Evolutionary conservation across 495 filamentous ascomycete species (phyloP).

Genomic region (Penicillium roqueforti): DNA sequence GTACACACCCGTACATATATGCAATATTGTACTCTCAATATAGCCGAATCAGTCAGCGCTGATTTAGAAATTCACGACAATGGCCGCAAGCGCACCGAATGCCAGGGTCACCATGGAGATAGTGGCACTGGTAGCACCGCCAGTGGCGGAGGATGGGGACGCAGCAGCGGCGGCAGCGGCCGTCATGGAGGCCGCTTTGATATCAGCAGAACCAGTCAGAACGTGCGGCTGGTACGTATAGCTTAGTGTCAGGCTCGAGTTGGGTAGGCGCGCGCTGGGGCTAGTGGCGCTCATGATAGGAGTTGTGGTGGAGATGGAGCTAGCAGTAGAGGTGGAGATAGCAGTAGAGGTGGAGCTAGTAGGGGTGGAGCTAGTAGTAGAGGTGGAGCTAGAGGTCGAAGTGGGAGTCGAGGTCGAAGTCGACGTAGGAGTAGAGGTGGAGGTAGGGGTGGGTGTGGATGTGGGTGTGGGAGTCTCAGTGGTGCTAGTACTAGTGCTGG

Average conservation of each 20-base stretch:
- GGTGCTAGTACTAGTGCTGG: constrained; percentile 23
- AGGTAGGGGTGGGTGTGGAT: constrained; percentile 18
- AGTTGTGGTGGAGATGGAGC: constrained; percentile 16
- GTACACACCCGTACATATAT: constrained; percentile 11
- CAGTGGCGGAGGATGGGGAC: constrained; percentile 10
- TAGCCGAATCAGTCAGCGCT: background rate
- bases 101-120: constrained; percentile 27
- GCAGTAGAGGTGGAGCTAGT: constrained; percentile 13
- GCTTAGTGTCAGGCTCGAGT: constrained; percentile 12
- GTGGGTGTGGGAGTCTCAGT: constrained; percentile 24
- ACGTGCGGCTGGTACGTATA: constrained; percentile 10
- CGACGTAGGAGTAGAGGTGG: constrained; percentile 18
- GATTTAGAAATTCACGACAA: constrained; percentile 25
- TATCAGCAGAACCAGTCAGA: constrained; percentile 3
- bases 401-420: constrained; percentile 19
- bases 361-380: constrained; percentile 12
- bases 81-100: constrained; percentile 28
- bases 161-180: constrained; percentile 14
- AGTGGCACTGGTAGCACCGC: constrained; percentile 20
- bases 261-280: constrained; percentile 29
- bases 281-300: constrained; percentile 36
- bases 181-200: constrained; percentile 11
- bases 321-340: constrained; percentile 9
- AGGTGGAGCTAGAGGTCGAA: constrained; percentile 13
- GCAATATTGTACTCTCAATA: constrained; percentile 1